These are phyloP conservation scores for Abrus pulchellus DNA, from an alignment of 306 rosid species.

Conservation along the genomic window DNA sequence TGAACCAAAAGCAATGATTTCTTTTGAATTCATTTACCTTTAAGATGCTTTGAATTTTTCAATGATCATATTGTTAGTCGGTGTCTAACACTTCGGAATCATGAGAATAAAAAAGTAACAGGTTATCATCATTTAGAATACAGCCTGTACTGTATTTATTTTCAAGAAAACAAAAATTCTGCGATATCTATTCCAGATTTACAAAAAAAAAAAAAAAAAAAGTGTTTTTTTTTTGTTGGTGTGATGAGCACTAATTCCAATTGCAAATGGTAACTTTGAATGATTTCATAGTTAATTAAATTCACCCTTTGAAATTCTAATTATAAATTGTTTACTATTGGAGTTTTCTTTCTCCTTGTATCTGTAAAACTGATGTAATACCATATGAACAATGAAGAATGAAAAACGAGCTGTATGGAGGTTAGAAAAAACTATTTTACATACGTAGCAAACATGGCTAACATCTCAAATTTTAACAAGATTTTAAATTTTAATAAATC, in stretches of 20 bases:
- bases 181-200: slow-evolving; percentile 8
- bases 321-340: too few relatives aligned
- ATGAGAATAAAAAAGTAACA: slow-evolving; percentile 28
- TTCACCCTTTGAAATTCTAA: background rate
- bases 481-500: background rate
- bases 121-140: slow-evolving; percentile 4
- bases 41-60: slow-evolving; percentile 37
- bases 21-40: background rate
- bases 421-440: too few relatives aligned
- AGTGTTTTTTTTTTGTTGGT: background rate
- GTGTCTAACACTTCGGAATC: slow-evolving; percentile 44
- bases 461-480: slow-evolving; percentile 20
- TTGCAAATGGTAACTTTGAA: background rate
- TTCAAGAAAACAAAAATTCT: background rate
- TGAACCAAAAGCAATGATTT: slow-evolving; percentile 38
- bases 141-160: slow-evolving; percentile 22
- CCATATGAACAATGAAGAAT: too few relatives aligned
- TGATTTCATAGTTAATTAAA: background rate
- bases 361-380: too few relatives aligned
- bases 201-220: background rate
- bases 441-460: background rate
- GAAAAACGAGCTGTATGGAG: too few relatives aligned
- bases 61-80: slow-evolving; percentile 30
- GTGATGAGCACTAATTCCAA: background rate
- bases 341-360: too few relatives aligned